Evolutionary conservation across 2,329 filamentous ascomycete species (phyloP), one percentile per base, ranked within the genome.

Genomic region (Neoascochyta sp.): DNA sequence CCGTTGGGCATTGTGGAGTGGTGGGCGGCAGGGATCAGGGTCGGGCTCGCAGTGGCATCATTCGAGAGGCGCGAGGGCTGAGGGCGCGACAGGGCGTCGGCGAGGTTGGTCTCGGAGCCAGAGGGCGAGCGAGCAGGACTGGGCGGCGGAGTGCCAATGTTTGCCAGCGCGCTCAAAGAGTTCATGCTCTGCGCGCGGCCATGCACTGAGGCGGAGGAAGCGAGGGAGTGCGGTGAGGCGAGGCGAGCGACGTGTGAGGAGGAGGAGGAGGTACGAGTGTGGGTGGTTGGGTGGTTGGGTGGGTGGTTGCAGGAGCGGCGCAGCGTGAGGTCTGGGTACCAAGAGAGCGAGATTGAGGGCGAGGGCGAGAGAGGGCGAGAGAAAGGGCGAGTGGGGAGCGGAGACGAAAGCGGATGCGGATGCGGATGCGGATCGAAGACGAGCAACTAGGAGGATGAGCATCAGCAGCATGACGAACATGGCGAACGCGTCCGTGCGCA

Each of bases 121-220:
- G 73, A 72, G 49, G 75, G 72, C 40, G 73, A 71, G 43, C 74
- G 71, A 36, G 66, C 57, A 35, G 68, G 67, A 32, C 62, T 64
- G 30, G 73, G 61, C 38, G 66, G 66, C 45, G 74, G 69, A 44
- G 74, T 73, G 57, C 76, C 75, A 58, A 80, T 76, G 62, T 86
- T 80, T 57, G 87, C 92, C 64, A 95, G 79, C 64, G 95, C 86
- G 70, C 92, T 94, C 72, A 95, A 74, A 56, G 89, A 94, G 80
- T 95, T 95, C 90, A 95, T 95, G 69, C 75, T 85, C 72, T 66
- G 65, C 59, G 54, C 48, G 47, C 56, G 60, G 68, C 66, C 70
- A 73, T 73, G 59, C 61, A 50, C 39, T 31, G 31, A 17, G n/a
- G 19, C 13, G 19, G 19, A n/a, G n/a, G n/a, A n/a, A n/a, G n/a